A percentile compares a stretch with the other conserved stretches of the same genome.
Conservation (phyloP, 768 basidiomycete genomes). For the Thelephora ganbajun region DNA sequence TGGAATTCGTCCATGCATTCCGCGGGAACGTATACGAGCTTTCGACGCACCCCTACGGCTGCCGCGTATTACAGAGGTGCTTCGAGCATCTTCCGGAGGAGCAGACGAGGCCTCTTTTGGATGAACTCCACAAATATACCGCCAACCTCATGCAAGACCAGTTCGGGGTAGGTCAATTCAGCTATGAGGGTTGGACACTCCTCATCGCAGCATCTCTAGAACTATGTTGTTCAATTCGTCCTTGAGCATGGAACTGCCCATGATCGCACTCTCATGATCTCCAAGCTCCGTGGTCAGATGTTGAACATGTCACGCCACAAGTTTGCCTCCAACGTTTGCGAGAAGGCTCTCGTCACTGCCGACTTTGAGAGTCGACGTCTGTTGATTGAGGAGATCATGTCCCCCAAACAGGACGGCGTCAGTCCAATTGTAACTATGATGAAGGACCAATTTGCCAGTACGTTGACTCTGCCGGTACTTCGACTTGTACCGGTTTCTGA, state of each 20-base stretch:
- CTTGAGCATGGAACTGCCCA: conserved; percentile 64
- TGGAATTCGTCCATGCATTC: conserved; percentile 66
- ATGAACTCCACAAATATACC: conserved; percentile 67
- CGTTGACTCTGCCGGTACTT: conserved; percentile 18
- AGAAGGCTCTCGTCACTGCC: conserved; percentile 69
- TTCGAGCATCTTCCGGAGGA: conserved; percentile 70
- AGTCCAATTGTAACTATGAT: conserved; percentile 59
- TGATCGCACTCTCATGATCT: conserved; percentile 55
- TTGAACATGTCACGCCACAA: conserved; percentile 75
- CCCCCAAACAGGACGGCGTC: conserved; percentile 45
- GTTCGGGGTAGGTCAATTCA: conserved; percentile 53
- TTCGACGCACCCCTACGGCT: conserved; percentile 84
- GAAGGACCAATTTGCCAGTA: conserved; percentile 84
- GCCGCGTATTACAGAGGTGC: conserved; percentile 87
- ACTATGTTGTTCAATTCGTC: conserved; percentile 92
- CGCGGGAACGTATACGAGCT: conserved; percentile 67
- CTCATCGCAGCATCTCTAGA: conserved; percentile 29
- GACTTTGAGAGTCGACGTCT: conserved; percentile 46
- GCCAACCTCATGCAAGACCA: conserved; percentile 75
- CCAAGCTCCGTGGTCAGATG: conserved; percentile 64
- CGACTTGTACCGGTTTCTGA: background rate
- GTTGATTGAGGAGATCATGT: conserved; percentile 76
- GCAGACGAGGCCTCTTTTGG: conserved; percentile 56
- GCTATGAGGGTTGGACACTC: background rate
- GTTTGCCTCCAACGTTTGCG: conserved; percentile 92